Evolutionary conservation across 2,329 filamentous ascomycete genomes (phyloP).

Genomic region (Monosporascus sp.): DNA sequence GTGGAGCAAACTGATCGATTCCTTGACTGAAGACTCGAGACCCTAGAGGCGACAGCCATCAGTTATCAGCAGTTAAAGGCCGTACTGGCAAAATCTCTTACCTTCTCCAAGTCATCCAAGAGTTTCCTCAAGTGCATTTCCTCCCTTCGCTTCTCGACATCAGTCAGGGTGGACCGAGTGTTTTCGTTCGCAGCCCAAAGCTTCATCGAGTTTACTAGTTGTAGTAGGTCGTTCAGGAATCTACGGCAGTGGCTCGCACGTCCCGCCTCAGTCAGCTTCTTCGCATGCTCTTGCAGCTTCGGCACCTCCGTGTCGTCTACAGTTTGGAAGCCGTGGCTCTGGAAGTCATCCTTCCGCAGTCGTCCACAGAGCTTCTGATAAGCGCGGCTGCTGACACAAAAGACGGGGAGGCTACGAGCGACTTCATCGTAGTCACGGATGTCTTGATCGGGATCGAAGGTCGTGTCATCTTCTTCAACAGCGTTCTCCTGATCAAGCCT

Average conservation of each 20-base stretch:
- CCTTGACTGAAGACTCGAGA: conserved; percentile 34
- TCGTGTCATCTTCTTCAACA: conserved; percentile 46
- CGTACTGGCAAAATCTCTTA: conserved; percentile 7
- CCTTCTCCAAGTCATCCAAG: conserved; percentile 14
- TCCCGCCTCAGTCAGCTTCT: conserved; percentile 44
- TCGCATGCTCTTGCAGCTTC: conserved; percentile 53
- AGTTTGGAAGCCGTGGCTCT: conserved; percentile 45
- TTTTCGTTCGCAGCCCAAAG: conserved; percentile 14
- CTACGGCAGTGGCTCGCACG: conserved; percentile 34
- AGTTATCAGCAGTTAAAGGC: neutral
- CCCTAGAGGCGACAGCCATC: conserved; percentile 6
- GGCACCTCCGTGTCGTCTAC: conserved; percentile 55
- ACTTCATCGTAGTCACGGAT: conserved; percentile 53
- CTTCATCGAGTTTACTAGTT: conserved; percentile 47
- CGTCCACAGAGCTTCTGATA: conserved; percentile 58
- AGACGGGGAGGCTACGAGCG: conserved; percentile 52
- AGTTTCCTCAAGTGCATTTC: conserved; percentile 14
- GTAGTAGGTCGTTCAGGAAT: conserved; percentile 47
- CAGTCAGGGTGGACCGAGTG: conserved; percentile 8
- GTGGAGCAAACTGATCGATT: conserved; percentile 33
- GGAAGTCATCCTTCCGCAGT: conserved; percentile 43
- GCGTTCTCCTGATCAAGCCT: conserved; percentile 49
- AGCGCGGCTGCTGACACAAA: conserved; percentile 57
- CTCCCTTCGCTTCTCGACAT: conserved; percentile 10
- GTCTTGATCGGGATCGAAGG: conserved; percentile 50